phyloP scores from a whole-genome alignment of 1,139 yeast species.

The Geotrichum citri-aurantii region DNA sequence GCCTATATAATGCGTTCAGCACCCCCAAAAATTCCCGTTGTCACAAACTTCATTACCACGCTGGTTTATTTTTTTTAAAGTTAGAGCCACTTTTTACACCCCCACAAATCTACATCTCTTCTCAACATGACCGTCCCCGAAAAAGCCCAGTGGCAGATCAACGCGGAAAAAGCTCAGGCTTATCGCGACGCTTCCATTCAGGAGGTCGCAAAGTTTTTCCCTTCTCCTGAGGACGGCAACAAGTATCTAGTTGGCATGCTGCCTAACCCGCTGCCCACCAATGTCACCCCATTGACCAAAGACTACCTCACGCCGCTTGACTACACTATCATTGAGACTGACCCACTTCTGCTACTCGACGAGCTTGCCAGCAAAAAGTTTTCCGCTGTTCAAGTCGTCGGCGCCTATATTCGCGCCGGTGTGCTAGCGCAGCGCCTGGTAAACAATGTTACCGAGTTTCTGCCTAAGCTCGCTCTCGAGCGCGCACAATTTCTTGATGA shows the following conservation, averaged over 20 bases:
- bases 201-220: constrained; percentile 26
- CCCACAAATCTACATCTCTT: too few relatives aligned
- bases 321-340: constrained; percentile 29
- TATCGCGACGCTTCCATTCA: constrained; percentile 30
- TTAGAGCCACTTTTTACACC: too few relatives aligned
- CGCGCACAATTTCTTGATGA: constrained; percentile 46
- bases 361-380: constrained; percentile 41
- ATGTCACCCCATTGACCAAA: constrained; percentile 28
- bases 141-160: constrained; percentile 12
- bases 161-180: constrained; percentile 11
- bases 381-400: constrained; percentile 42
- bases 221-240: constrained; percentile 26
- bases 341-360: constrained; percentile 34
- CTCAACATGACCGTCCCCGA: not conserved
- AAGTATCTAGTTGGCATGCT: constrained; percentile 22
- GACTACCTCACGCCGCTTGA: constrained; percentile 26
- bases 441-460: constrained; percentile 33
- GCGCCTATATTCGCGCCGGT: constrained; percentile 54
- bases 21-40: too few relatives aligned
- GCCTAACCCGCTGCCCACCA: constrained; percentile 29
- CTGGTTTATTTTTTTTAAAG: too few relatives aligned
- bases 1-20: too few relatives aligned
- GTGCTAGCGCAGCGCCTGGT: constrained; percentile 54
- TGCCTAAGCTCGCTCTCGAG: constrained; percentile 32
- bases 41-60: too few relatives aligned